phyloP scores from a whole-genome alignment of 192 early-diverging fungal genomes.

The Coemansia asiatica region DNA sequence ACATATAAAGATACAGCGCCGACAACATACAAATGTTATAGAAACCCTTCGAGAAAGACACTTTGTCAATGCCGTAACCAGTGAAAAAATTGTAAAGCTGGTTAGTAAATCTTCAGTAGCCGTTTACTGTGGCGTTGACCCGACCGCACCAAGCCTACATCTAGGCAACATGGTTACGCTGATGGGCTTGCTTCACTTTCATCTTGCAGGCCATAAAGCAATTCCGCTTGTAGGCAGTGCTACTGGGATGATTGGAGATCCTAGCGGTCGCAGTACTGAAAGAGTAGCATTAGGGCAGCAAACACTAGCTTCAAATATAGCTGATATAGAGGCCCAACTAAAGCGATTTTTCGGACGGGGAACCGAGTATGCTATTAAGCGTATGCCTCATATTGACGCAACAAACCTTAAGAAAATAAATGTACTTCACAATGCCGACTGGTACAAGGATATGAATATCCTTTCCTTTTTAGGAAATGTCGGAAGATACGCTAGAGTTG shows the following conservation, averaged over 20 bases:
- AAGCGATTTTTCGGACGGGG: slow-evolving; percentile 68
- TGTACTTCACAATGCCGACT: slow-evolving; percentile 79
- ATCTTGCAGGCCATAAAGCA: slow-evolving; percentile 74
- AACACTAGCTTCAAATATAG: slow-evolving; percentile 62
- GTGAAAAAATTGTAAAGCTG: slow-evolving; percentile 22
- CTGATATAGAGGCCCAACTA: slow-evolving; percentile 71
- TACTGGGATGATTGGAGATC: slow-evolving; percentile 91
- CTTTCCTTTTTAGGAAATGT: slow-evolving; percentile 76
- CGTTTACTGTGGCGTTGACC: slow-evolving; percentile 92
- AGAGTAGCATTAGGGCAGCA: slow-evolving; percentile 65
- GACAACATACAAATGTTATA: slow-evolving; percentile 33
- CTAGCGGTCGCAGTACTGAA: slow-evolving; percentile 82
- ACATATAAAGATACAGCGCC: slow-evolving; percentile 10
- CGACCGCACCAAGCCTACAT: slow-evolving; percentile 87
- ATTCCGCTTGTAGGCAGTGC: slow-evolving; percentile 90
- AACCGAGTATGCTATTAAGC: slow-evolving; percentile 31
- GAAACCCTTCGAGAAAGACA: slow-evolving; percentile 51
- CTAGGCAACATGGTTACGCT: slow-evolving; percentile 87
- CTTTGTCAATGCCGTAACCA: slow-evolving; percentile 61
- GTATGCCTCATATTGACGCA: slow-evolving; percentile 31
- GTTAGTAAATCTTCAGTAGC: slow-evolving; percentile 18
- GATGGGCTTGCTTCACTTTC: slow-evolving; percentile 84
- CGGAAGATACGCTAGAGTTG: slow-evolving; percentile 78
- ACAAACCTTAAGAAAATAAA: slow-evolving; percentile 52
- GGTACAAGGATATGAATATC: slow-evolving; percentile 72